Evolutionary conservation across 2,329 filamentous ascomycete genomes (phyloP).

Genomic region (Xylariaceae sp.): DNA sequence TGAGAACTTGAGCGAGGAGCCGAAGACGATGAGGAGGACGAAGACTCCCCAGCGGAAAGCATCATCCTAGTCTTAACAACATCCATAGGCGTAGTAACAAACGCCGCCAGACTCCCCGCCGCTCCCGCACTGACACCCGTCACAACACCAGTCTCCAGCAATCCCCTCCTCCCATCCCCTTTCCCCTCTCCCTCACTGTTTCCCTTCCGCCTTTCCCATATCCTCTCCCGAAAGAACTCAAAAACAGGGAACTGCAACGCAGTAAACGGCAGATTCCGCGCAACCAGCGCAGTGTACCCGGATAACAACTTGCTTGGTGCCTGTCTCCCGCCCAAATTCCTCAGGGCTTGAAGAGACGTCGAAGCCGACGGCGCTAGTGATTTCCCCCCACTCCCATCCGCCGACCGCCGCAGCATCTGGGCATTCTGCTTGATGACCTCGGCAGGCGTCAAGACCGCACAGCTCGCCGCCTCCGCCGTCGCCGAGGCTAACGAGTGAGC

Average conservation of each 20-base stretch:
- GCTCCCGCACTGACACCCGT: constrained; percentile 72
- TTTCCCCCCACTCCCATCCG: background rate
- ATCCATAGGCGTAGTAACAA: constrained; percentile 85
- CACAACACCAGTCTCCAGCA: constrained; percentile 67
- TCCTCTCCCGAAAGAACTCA: constrained; percentile 68
- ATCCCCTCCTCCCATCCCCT: constrained; percentile 33
- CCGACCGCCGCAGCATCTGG: constrained; percentile 63
- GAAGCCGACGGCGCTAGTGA: constrained; percentile 23
- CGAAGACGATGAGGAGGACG: too few species aligned
- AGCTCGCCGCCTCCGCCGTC: constrained; percentile 78
- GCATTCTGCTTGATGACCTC: constrained; percentile 94
- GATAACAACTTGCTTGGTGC: constrained; percentile 57
- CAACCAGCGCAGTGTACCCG: constrained; percentile 79
- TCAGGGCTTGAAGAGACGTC: constrained; percentile 49
- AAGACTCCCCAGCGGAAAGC: constrained; percentile 30
- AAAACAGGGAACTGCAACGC: constrained; percentile 83
- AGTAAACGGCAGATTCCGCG: constrained; percentile 82
- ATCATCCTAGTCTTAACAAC: constrained; percentile 71
- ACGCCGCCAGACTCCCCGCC: constrained; percentile 72
- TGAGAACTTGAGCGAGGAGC: too few species aligned
- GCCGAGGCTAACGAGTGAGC: constrained; percentile 74
- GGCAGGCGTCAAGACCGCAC: constrained; percentile 80
- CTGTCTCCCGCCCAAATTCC: constrained; percentile 52
- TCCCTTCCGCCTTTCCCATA: constrained; percentile 39
- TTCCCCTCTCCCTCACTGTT: constrained; percentile 22